These are phyloP conservation scores for Licmophora abbreviata DNA, from an alignment of 108 stramenopile genomes.

Conservation along the genomic window DNA sequence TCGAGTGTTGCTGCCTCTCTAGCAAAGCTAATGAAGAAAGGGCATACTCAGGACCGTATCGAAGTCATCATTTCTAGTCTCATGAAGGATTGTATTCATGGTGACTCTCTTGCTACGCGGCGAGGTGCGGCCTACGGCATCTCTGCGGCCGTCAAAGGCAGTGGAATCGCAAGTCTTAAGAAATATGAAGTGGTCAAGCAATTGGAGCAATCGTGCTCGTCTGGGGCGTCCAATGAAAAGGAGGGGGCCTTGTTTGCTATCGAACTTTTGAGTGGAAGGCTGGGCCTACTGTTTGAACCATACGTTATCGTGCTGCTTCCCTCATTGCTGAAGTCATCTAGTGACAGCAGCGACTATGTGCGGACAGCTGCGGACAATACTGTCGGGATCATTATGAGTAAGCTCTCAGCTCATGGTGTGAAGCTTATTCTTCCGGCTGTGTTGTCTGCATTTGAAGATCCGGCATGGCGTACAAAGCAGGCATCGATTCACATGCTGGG, in stretches of 20 bases:
- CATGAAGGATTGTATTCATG: conserved; percentile 60
- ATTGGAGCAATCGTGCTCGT: conserved; percentile 79
- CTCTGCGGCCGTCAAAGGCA: conserved; percentile 96
- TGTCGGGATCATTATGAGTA: conserved; percentile 91
- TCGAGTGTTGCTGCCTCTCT: conserved; percentile 72
- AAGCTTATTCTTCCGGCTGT: conserved; percentile 96
- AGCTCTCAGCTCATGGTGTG: conserved; percentile 93
- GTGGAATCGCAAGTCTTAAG: conserved; percentile 92
- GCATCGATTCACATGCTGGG: conserved; percentile 96
- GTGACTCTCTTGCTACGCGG: conserved; percentile 47
- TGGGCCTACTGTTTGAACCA: conserved; percentile 98
- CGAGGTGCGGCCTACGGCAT: conserved; percentile 95
- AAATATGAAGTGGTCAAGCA: conserved; percentile 84
- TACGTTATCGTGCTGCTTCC: conserved; percentile 97
- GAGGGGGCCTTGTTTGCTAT: conserved; percentile 96
- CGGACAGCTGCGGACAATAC: conserved; percentile 85
- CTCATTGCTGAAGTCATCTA: conserved; percentile 89
- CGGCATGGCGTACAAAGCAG: conserved; percentile 96
- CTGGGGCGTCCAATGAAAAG: conserved; percentile 53
- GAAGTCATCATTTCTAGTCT: conserved; percentile 52
- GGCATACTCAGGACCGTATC: conserved; percentile 60
- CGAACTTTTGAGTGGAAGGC: conserved; percentile 80
- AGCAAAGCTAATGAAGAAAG: conserved; percentile 84
- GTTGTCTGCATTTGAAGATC: conserved; percentile 86
- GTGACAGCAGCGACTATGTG: conserved; percentile 88